Conservation (phyloP, 2,329 filamentous ascomycete genomes). For the Aspergillus japonicus region DNA sequence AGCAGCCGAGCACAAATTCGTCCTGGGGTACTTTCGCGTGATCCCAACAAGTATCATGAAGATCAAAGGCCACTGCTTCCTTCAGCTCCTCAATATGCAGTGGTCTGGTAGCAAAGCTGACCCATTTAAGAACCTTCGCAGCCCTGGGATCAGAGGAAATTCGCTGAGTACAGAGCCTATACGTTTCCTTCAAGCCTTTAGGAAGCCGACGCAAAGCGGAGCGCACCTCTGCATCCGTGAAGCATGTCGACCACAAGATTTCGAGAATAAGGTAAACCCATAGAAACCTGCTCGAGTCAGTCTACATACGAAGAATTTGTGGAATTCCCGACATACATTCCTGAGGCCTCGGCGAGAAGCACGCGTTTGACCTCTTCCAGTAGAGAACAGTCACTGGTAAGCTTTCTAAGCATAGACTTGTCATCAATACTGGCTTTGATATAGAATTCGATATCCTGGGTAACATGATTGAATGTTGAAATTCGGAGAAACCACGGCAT, state of each 20-base stretch:
- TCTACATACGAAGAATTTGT: neutral
- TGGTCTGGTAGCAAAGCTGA: neutral
- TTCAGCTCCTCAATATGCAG: neutral
- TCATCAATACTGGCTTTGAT: constrained; percentile 20
- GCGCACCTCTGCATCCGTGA: neutral
- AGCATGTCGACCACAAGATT: constrained; percentile 1
- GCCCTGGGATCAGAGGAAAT: neutral
- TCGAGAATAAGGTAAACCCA: constrained; percentile 1
- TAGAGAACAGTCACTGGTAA: constrained; percentile 17
- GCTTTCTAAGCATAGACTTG: constrained; percentile 16
- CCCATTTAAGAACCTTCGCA: neutral
- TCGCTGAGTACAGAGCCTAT: neutral
- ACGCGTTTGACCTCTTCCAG: constrained; percentile 4
- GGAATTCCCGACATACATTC: neutral
- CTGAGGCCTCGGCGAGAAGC: constrained; percentile 1
- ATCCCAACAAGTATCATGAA: constrained; percentile 19
- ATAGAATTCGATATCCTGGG: constrained; percentile 19
- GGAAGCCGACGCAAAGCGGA: neutral
- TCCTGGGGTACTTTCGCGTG: constrained; percentile 13
- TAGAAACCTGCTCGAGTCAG: constrained; percentile 2
- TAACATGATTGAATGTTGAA: constrained; percentile 19
- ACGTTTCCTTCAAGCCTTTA: constrained; percentile 2
- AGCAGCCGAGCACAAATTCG: constrained; percentile 20
- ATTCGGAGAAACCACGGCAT: constrained; percentile 20
- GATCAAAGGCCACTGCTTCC: constrained; percentile 3